These are phyloP conservation scores for Termitomyces eurrhizus DNA, from an alignment of 768 basidiomycete species.

Conservation along the genomic window DNA sequence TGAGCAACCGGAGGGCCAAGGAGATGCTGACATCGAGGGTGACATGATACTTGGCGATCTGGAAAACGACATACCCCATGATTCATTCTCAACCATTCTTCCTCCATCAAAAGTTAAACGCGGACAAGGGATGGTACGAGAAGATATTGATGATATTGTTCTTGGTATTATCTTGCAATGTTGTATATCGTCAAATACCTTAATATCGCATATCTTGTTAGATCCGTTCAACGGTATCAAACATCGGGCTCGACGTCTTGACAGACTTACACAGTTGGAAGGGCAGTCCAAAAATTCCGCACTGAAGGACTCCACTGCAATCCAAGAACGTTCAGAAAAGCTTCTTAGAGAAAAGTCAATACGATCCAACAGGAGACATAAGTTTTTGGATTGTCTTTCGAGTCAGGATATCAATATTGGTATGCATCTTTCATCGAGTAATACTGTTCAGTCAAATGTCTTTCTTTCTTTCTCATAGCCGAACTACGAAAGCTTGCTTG, in stretches of 20 bases:
- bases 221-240: slow-evolving; percentile 58
- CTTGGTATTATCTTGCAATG: slow-evolving; percentile 48
- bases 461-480: slow-evolving; percentile 32
- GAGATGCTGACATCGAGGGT: slow-evolving; percentile 66
- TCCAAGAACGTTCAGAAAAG: slow-evolving; percentile 50
- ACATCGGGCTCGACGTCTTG: slow-evolving; percentile 37
- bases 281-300: slow-evolving; percentile 20
- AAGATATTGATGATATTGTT: slow-evolving; percentile 72
- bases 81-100: slow-evolving; percentile 23
- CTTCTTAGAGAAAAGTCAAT: slow-evolving; percentile 73
- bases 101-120: slow-evolving; percentile 37
- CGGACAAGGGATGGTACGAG: slow-evolving; percentile 49
- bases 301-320: slow-evolving; percentile 20
- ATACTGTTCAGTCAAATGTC: not conserved
- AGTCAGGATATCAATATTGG: slow-evolving; percentile 81
- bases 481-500: slow-evolving; percentile 90
- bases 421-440: slow-evolving; percentile 29
- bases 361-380: slow-evolving; percentile 70
- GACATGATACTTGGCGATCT: slow-evolving; percentile 78
- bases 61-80: slow-evolving; percentile 47
- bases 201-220: slow-evolving; percentile 29
- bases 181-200: slow-evolving; percentile 13
- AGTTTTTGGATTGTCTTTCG: slow-evolving; percentile 77
- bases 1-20: slow-evolving; percentile 27
- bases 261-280: slow-evolving; percentile 27